Conservation (phyloP, 345 rosid species). For the Hypericum perforatum region DNA sequence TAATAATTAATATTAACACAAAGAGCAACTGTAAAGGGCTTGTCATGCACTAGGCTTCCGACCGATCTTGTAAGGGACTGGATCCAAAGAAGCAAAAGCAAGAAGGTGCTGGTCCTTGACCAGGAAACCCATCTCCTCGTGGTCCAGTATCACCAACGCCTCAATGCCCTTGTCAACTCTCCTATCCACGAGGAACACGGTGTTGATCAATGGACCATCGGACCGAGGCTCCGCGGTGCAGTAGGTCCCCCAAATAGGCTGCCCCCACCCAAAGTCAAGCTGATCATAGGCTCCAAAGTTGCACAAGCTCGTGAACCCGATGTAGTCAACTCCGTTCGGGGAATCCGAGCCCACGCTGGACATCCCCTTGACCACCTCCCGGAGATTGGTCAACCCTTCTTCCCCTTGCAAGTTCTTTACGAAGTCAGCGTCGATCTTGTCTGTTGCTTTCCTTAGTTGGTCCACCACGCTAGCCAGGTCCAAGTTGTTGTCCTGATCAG, state of each 20-base stretch:
- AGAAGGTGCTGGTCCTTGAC: conserved; percentile 9
- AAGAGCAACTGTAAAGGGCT: neutral
- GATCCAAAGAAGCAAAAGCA: conserved; percentile 12
- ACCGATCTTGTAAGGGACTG: conserved; percentile 6
- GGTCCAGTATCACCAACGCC: conserved; percentile 17
- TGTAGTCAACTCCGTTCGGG: conserved; percentile 3
- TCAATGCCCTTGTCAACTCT: conserved; percentile 14
- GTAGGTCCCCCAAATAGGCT: conserved; percentile 15
- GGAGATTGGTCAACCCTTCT: conserved; percentile 2
- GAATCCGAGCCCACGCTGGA: neutral
- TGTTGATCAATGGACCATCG: conserved; percentile 9
- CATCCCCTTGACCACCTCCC: conserved; percentile 10
- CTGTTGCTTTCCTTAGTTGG: conserved; percentile 6
- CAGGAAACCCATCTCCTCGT: conserved; percentile 14
- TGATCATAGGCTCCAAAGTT: conserved; percentile 15
- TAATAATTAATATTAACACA: no score
- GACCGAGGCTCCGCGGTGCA: neutral
- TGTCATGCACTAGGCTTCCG: no score
- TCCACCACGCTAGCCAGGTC: conserved; percentile 9
- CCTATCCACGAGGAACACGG: conserved; percentile 9
- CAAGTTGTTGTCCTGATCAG: neutral
- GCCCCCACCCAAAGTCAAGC: conserved; percentile 28
- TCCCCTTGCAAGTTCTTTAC: conserved; percentile 12
- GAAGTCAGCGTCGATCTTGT: conserved; percentile 11
- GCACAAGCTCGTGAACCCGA: conserved; percentile 21